Evolutionary conservation across 805 yeast genomes (phyloP).

Genomic region (Kuraishia cidri): DNA sequence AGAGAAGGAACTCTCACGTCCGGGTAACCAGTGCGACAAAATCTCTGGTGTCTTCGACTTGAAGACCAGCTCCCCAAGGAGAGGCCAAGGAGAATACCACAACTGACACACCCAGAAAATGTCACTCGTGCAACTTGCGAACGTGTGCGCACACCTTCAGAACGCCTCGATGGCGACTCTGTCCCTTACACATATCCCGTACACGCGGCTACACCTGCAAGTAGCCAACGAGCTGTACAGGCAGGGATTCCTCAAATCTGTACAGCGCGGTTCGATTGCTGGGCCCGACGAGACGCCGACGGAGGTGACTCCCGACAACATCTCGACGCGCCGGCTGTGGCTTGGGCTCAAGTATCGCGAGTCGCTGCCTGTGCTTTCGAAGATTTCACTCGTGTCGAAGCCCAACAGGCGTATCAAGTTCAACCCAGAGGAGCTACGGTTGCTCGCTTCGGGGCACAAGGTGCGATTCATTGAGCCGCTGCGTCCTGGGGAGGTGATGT

Average conservation of each 20-base stretch:
- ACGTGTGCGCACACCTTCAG: conserved; percentile 82
- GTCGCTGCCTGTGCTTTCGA: conserved; percentile 65
- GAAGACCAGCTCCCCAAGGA: too few relatives aligned
- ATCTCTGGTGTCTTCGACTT: too few relatives aligned
- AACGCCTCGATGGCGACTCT: conserved; percentile 74
- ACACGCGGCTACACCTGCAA: conserved; percentile 73
- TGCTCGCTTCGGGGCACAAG: conserved; percentile 66
- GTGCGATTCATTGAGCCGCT: conserved; percentile 73
- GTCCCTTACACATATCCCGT: conserved; percentile 74
- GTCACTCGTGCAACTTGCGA: conserved; percentile 82
- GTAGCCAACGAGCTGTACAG: conserved; percentile 79
- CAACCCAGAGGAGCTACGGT: conserved; percentile 52
- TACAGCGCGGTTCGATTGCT: conserved; percentile 73
- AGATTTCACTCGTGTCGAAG: conserved; percentile 67
- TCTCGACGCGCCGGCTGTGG: conserved; percentile 85
- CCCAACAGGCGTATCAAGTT: conserved; percentile 75
- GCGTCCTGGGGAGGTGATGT: conserved; percentile 83
- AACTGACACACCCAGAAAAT: too few relatives aligned
- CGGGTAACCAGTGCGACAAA: too few relatives aligned
- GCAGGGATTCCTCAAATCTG: conserved; percentile 80
- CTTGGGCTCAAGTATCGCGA: conserved; percentile 83
- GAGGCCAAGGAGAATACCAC: too few relatives aligned
- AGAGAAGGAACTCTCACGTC: too few relatives aligned
- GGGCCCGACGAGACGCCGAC: conserved; percentile 79
- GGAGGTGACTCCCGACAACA: conserved; percentile 79